These are phyloP conservation scores for Tuctoria greenei DNA, from an alignment of 176 grass and related monocot genomes.

Conservation along the genomic window DNA sequence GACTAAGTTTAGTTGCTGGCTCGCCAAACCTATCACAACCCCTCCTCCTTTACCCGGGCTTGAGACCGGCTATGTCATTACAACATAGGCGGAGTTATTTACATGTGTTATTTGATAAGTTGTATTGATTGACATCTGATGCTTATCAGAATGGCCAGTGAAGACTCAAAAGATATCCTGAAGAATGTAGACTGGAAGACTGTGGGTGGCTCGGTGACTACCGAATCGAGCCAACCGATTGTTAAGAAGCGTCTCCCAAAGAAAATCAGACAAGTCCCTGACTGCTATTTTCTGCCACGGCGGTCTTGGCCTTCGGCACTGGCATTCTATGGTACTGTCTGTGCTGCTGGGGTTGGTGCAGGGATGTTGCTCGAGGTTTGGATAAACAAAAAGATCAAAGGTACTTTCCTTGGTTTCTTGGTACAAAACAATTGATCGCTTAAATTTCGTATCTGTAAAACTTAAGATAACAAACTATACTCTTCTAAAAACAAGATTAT, in stretches of 20 bases:
- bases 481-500: not conserved
- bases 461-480: not conserved
- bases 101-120: not conserved
- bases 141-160: conserved; percentile 43
- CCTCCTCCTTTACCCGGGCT: no score
- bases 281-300: conserved; percentile 80
- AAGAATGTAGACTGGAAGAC: conserved; percentile 75
- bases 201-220: conserved; percentile 41
- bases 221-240: conserved; percentile 47
- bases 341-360: conserved; percentile 69
- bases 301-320: conserved; percentile 60
- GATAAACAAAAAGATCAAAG: conserved; percentile 92
- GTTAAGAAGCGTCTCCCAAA: conserved; percentile 85
- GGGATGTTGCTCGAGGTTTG: conserved; percentile 87
- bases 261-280: conserved; percentile 90
- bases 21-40: no score
- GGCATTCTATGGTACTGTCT: conserved; percentile 52
- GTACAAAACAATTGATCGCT: not conserved
- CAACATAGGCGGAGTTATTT: no score
- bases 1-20: no score
- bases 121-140: conserved; percentile 17
- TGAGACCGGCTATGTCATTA: no score
- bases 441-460: not conserved
- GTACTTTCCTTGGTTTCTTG: conserved; percentile 38
- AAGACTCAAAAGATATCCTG: conserved; percentile 66